phyloP scores from a whole-genome alignment of 371 early-diverging fungal species.

The Mortierella sp. region DNA sequence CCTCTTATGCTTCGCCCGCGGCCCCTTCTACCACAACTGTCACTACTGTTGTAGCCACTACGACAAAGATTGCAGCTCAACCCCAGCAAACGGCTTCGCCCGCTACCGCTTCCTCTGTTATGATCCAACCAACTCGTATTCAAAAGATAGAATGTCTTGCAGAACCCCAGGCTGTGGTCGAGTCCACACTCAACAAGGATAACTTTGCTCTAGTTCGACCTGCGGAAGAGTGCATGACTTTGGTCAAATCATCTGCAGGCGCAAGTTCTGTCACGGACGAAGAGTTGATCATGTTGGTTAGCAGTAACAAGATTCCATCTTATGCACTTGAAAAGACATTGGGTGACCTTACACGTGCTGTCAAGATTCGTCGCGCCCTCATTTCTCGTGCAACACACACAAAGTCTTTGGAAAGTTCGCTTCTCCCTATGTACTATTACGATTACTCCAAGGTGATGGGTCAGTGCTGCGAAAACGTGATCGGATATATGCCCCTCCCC shows the following conservation, averaged over 20 bases:
- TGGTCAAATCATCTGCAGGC: slow-evolving; percentile 67
- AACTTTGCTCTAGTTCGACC: slow-evolving; percentile 63
- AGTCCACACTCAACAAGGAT: slow-evolving; percentile 30
- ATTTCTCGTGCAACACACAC: slow-evolving; percentile 80
- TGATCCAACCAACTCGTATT: slow-evolving; percentile 37
- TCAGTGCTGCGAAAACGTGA: slow-evolving; percentile 97
- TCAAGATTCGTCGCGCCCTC: slow-evolving; percentile 83
- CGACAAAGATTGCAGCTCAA: slow-evolving; percentile 50
- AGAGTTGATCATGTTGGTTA: slow-evolving; percentile 82
- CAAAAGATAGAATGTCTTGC: slow-evolving; percentile 41
- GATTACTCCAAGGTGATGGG: slow-evolving; percentile 92
- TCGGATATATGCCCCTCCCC: slow-evolving; percentile 96
- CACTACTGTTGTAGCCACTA: slow-evolving; percentile 52
- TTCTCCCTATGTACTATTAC: slow-evolving; percentile 85
- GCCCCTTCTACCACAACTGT: slow-evolving; percentile 40
- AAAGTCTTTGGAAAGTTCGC: slow-evolving; percentile 73
- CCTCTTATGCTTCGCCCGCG: slow-evolving; percentile 1
- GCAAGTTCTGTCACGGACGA: slow-evolving; percentile 70
- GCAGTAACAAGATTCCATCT: slow-evolving; percentile 77
- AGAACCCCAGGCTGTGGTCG: slow-evolving; percentile 45
- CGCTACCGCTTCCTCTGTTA: slow-evolving; percentile 16
- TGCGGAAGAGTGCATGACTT: slow-evolving; percentile 71
- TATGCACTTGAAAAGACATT: slow-evolving; percentile 90
- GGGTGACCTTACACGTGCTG: slow-evolving; percentile 84
- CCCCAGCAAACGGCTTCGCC: slow-evolving; percentile 16